A percentile compares a stretch with the other conserved stretches of the same genome.
Conservation (phyloP, 2,329 filamentous ascomycete genomes). For the Microsporum ferrugineum region DNA sequence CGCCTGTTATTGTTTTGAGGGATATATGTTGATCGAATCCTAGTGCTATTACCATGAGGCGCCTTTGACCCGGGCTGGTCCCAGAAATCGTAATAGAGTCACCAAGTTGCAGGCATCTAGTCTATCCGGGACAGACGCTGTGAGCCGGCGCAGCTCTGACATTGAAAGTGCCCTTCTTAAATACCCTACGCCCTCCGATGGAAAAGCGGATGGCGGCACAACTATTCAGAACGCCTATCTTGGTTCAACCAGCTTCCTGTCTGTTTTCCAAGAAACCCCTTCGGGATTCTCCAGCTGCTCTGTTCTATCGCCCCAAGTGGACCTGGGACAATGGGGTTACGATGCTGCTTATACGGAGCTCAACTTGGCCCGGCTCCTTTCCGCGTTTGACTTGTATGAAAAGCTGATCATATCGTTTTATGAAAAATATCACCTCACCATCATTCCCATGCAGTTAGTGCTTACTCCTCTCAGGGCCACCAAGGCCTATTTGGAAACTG, state of each 20-base stretch:
- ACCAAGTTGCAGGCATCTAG: slow-evolving; percentile 11
- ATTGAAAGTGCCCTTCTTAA: neutral
- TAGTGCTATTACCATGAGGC: slow-evolving; percentile 27
- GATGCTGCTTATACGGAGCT: slow-evolving; percentile 23
- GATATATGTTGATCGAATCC: neutral
- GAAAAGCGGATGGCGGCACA: slow-evolving; percentile 4
- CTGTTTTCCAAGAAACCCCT: slow-evolving; percentile 17
- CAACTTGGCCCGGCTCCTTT: slow-evolving; percentile 5
- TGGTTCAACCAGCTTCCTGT: slow-evolving; percentile 27
- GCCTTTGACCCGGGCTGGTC: slow-evolving; percentile 18
- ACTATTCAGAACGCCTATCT: slow-evolving; percentile 21
- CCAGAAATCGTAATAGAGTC: slow-evolving; percentile 8
- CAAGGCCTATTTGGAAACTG: slow-evolving; percentile 10
- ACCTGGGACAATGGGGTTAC: slow-evolving; percentile 9
- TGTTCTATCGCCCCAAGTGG: slow-evolving; percentile 6
- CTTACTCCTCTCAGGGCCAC: slow-evolving; percentile 23
- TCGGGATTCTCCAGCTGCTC: slow-evolving; percentile 15
- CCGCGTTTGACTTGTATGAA: slow-evolving; percentile 7
- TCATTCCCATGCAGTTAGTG: slow-evolving; percentile 26
- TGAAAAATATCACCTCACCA: slow-evolving; percentile 3
- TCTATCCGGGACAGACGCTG: slow-evolving; percentile 8
- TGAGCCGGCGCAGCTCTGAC: slow-evolving; percentile 4
- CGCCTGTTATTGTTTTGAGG: neutral
- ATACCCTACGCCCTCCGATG: neutral
- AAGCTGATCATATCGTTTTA: slow-evolving; percentile 8